phyloP scores from a whole-genome alignment of 2,329 filamentous ascomycete species.

The Mycosphaerella sp. region DNA sequence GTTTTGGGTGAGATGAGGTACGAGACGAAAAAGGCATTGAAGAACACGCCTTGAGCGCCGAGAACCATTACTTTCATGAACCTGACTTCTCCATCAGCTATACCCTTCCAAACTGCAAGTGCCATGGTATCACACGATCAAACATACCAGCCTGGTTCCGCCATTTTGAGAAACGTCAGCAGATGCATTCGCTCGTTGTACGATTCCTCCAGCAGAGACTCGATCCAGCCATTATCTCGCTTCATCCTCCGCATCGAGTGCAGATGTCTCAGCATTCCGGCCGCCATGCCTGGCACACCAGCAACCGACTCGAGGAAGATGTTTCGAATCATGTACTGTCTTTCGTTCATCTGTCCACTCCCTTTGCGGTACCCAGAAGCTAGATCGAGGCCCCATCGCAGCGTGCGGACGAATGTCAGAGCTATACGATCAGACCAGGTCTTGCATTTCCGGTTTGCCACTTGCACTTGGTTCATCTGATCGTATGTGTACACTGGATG shows the following conservation, averaged over 20 bases:
- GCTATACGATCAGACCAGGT: constrained; percentile 73
- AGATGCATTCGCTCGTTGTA: constrained; percentile 70
- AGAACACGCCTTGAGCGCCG: constrained; percentile 90
- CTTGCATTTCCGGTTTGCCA: constrained; percentile 70
- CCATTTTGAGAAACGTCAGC: constrained; percentile 87
- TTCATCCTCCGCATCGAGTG: constrained; percentile 77
- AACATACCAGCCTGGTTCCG: constrained; percentile 60
- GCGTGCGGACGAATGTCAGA: constrained; percentile 66
- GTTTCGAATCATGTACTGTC: constrained; percentile 75
- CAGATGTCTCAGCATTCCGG: constrained; percentile 86
- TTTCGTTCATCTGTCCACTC: constrained; percentile 65
- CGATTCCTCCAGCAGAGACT: constrained; percentile 34
- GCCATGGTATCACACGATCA: neutral
- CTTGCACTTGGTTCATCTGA: constrained; percentile 67
- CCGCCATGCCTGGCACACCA: constrained; percentile 94
- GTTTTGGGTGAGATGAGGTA: constrained; percentile 83
- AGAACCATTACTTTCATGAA: constrained; percentile 93
- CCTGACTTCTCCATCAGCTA: constrained; percentile 1
- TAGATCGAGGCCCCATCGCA: constrained; percentile 74
- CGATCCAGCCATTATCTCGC: constrained; percentile 90
- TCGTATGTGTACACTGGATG: constrained; percentile 61
- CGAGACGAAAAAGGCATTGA: constrained; percentile 84
- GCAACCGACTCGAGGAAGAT: constrained; percentile 93
- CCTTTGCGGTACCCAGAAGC: constrained; percentile 65
- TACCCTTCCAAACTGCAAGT: too few species aligned